These are phyloP conservation scores for Telfairia occidentalis DNA, from an alignment of 331 rosid genomes.

Conservation along the genomic window DNA sequence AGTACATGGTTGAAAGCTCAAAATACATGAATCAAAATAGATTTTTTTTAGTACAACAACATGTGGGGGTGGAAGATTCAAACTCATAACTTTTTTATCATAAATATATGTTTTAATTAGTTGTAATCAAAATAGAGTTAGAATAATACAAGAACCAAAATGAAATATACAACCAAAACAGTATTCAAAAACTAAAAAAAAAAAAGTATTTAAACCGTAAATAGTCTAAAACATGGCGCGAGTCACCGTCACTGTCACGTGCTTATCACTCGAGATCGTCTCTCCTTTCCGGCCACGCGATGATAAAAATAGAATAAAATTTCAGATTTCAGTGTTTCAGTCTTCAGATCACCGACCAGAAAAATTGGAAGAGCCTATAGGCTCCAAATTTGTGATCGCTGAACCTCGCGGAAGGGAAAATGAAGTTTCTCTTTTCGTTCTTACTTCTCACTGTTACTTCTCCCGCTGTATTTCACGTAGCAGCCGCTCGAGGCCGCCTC, in stretches of 20 bases:
- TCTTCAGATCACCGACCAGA: background rate
- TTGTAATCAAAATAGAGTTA: too few relatives aligned
- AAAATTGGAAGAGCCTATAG: background rate
- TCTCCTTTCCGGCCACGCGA: background rate
- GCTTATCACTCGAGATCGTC: background rate
- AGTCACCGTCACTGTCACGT: background rate
- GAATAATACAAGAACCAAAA: too few relatives aligned
- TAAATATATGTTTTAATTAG: too few relatives aligned
- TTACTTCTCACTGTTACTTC: conserved; percentile 26
- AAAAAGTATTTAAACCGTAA: too few relatives aligned
- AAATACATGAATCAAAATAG: too few relatives aligned
- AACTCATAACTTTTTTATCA: too few relatives aligned
- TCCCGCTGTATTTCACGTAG: conserved; percentile 19
- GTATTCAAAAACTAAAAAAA: too few relatives aligned
- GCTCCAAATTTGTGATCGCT: background rate
- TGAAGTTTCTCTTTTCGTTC: conserved; percentile 18
- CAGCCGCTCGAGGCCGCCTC: conserved; percentile 41
- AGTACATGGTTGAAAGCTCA: too few relatives aligned
- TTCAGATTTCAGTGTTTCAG: background rate
- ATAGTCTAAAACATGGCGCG: background rate
- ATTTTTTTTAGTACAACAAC: too few relatives aligned
- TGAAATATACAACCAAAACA: too few relatives aligned
- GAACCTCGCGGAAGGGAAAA: background rate
- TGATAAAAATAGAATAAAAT: background rate
- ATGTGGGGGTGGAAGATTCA: too few relatives aligned